Conservation (phyloP, 2,329 filamentous ascomycete genomes). For the Fusarium euwallaceae region DNA sequence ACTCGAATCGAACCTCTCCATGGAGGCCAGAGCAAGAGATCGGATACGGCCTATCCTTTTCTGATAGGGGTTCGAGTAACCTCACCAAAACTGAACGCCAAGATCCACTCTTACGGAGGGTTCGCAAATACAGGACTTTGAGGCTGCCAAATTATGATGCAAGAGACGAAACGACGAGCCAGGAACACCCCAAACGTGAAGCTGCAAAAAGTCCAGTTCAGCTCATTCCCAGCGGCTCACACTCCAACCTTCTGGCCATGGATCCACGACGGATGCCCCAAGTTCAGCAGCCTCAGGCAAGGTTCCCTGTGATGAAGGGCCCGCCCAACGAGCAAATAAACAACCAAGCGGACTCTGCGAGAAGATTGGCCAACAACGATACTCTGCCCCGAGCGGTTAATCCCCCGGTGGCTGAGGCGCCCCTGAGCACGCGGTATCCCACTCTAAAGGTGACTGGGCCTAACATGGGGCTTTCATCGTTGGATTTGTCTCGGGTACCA, state of each 20-base stretch:
- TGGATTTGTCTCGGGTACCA: neutral
- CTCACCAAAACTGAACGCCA: neutral
- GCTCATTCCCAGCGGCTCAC: neutral
- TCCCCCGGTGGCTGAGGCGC: neutral
- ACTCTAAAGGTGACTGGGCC: neutral
- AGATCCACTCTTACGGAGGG: neutral
- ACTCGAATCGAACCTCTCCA: neutral
- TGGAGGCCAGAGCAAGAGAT: neutral
- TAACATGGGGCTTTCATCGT: neutral
- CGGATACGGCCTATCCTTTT: neutral
- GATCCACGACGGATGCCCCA: neutral
- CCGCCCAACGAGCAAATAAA: neutral
- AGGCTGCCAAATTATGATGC: neutral
- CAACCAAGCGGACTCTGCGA: neutral
- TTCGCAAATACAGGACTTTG: neutral
- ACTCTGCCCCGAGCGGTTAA: neutral
- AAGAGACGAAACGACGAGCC: neutral
- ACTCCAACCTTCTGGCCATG: too few relatives aligned
- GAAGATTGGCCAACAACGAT: neutral
- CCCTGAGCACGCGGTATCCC: neutral
- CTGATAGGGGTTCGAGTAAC: neutral
- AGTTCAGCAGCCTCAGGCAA: neutral
- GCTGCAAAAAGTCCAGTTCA: neutral
- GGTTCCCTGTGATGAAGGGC: neutral
- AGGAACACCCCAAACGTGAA: neutral